Percentiles rank a stretch among this genome's conserved stretches.
Conservation (phyloP, 202 grass and related monocot species). For the Sporobolus alterniflorus region DNA sequence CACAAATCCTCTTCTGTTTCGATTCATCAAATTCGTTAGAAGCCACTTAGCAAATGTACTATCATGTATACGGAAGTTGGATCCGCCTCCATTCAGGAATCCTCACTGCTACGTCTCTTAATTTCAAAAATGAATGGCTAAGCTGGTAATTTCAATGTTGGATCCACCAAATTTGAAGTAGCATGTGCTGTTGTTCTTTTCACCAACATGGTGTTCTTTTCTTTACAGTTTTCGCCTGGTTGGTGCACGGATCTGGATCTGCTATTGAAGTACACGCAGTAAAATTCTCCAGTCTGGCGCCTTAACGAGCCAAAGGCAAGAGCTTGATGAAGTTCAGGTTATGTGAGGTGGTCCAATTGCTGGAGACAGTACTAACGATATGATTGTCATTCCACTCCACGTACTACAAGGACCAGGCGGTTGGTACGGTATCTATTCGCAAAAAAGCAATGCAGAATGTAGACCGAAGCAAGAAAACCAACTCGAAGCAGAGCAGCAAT, state of each 20-base stretch:
- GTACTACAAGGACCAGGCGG: not conserved
- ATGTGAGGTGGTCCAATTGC: not conserved
- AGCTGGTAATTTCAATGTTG: not conserved
- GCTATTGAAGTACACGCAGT: not conserved
- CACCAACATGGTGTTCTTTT: not conserved
- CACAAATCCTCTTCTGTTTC: not conserved
- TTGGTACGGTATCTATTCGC: not conserved
- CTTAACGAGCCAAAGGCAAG: not conserved
- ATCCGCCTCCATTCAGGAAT: not conserved
- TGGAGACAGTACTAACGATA: not conserved
- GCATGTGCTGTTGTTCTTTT: not conserved
- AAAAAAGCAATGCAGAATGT: not conserved
- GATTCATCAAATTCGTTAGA: not conserved
- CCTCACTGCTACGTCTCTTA: not conserved
- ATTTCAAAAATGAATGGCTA: not conserved
- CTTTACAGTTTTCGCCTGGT: not conserved
- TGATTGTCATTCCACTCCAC: not conserved
- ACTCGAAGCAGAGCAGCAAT: not conserved
- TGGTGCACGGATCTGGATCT: not conserved
- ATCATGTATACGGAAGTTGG: no score
- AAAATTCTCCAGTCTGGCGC: not conserved
- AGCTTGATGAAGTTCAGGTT: not conserved
- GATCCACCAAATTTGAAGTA: no score
- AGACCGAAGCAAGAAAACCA: not conserved
- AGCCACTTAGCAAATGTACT: not conserved